phyloP scores from a whole-genome alignment of 306 rosid species.

The Ammopiptanthus mongolicus region DNA sequence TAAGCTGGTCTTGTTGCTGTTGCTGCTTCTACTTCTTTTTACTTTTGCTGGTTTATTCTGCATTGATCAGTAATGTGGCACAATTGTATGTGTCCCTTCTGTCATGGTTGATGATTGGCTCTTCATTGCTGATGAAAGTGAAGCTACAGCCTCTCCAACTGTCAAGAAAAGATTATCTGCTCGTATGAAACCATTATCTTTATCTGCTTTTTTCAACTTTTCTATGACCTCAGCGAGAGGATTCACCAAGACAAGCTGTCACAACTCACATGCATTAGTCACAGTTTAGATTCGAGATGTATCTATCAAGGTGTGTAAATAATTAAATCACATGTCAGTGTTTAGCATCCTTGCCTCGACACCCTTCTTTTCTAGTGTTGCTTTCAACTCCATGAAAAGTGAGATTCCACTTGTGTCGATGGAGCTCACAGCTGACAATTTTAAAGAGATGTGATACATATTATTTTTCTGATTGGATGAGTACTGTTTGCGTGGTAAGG shows the following conservation, averaged over 20 bases:
- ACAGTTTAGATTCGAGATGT: not conserved
- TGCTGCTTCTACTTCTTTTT: not conserved
- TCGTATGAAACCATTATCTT: constrained; percentile 36
- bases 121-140: constrained; percentile 58
- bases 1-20: not conserved
- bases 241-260: constrained; percentile 85
- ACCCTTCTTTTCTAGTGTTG: constrained; percentile 58
- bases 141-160: constrained; percentile 79
- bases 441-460: not conserved
- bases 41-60: constrained; percentile 4
- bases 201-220: constrained; percentile 65
- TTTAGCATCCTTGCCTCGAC: constrained; percentile 53
- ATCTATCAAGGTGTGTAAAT: not conserved
- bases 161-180: constrained; percentile 66
- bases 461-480: not conserved
- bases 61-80: constrained; percentile 6
- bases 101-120: constrained; percentile 31
- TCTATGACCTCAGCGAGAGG: constrained; percentile 89
- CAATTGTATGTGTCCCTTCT: constrained; percentile 25
- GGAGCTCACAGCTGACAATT: constrained; percentile 71
- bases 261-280: constrained; percentile 16
- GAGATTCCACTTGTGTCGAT: constrained; percentile 88
- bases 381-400: constrained; percentile 61
- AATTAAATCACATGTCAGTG: not conserved
- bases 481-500: not conserved